A percentile compares a stretch with the other conserved stretches of the same genome.
These are phyloP conservation scores for Lachnellula subtilissima DNA, from an alignment of 2,329 filamentous ascomycete species.

Conservation along the genomic window DNA sequence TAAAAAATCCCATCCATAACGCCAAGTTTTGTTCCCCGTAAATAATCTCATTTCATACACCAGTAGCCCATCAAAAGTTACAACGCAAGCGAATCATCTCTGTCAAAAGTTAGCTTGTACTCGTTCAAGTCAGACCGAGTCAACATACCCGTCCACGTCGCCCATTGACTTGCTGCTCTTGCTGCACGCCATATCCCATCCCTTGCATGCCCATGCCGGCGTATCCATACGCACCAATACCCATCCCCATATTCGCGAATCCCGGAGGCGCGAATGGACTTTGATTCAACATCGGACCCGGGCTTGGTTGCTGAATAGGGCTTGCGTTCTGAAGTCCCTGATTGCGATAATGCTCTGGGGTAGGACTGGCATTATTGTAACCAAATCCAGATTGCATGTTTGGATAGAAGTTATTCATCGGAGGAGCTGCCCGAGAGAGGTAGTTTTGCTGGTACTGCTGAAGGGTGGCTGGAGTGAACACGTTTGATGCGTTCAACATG, in stretches of 20 bases:
- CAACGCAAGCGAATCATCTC: constrained; percentile 10
- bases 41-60: constrained; percentile 7
- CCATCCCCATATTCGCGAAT: constrained; percentile 43
- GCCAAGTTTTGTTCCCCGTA: no score
- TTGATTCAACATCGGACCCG: constrained; percentile 35
- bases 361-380: constrained; percentile 45
- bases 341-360: constrained; percentile 53
- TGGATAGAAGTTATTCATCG: constrained; percentile 54
- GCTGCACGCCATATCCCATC: constrained; percentile 48
- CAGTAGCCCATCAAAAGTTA: not conserved
- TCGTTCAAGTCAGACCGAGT: not conserved
- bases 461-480: constrained; percentile 44
- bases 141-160: constrained; percentile 52
- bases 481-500: constrained; percentile 46
- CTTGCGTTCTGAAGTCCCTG: constrained; percentile 47
- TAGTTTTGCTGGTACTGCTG: constrained; percentile 57
- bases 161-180: constrained; percentile 52
- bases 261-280: constrained; percentile 47
- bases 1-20: no score
- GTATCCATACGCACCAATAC: constrained; percentile 42
- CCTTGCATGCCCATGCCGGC: constrained; percentile 44
- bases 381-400: constrained; percentile 51
- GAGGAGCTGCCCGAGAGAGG: constrained; percentile 47
- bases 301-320: constrained; percentile 38
- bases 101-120: constrained; percentile 9